Base-by-base conservation (phyloP, 2,329 filamentous ascomycete genomes). In the Phyllosticta paracitricarpa region DNA sequence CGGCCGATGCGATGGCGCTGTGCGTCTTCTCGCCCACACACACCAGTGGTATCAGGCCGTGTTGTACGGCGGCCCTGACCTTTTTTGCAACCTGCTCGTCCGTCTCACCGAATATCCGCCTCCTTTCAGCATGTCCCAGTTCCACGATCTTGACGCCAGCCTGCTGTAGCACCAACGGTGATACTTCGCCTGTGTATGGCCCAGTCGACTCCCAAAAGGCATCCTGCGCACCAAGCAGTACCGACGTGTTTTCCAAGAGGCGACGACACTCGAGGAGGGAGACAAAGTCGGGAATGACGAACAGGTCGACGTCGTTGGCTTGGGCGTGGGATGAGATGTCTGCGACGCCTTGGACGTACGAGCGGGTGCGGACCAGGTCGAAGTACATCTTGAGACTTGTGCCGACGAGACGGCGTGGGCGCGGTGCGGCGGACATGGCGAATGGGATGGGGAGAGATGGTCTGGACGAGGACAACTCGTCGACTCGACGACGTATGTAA, bases 381-480 rank as follows among this genome's bases (percentile, higher is more conserved):
- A 92, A 92, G 80, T 92, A 91, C 84, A 91, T 89, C 69, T 91
- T 91, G 51, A 88, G 84, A 55, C 85, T 88, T 65, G 90, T 85
- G 72, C 88, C 88, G 63, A 91, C 79, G 63, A 91, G 78, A 68
- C 84, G 85, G 68, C 83, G 83, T 55, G 78, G 80, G 61, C 52
- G 60, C 26, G 26, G 12, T 28, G 54, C 24, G 28, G 26, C 54
- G 6, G 60, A 30, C 35, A 56, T 22, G 60, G 60, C 56, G 51
- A 56, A 19, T 35, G 53, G 9, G 53, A 51, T 8, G 53, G 28
- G 19, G 51, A 48, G 8, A n/a, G 57, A 4, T 12, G 48, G 48
- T 26, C 40, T 48, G 40, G 54, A 56, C n/a, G 25, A 57, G 54
- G n/a, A 19, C 14, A 12, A 8, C 19, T 22, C 22, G 22, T 30